These are phyloP conservation scores for Neonectria coccinea DNA, from an alignment of 2,329 filamentous ascomycete genomes.

Conservation along the genomic window DNA sequence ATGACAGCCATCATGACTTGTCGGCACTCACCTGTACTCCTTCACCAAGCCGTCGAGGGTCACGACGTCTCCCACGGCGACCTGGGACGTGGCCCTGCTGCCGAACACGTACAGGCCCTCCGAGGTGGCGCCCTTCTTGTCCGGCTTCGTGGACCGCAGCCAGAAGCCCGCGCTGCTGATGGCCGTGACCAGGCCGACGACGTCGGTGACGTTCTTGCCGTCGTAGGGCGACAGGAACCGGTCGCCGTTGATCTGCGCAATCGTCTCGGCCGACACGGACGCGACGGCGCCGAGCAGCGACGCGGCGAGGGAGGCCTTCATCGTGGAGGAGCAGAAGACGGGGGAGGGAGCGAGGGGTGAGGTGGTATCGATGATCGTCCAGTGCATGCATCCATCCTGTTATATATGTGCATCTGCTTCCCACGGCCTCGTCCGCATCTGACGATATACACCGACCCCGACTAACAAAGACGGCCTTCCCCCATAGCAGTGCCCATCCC, in stretches of 20 bases:
- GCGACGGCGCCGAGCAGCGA: slow-evolving; percentile 40
- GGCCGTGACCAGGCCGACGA: slow-evolving; percentile 74
- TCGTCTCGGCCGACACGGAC: slow-evolving; percentile 57
- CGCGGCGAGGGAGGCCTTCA: slow-evolving; percentile 49
- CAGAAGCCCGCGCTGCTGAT: slow-evolving; percentile 72
- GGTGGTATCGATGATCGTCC: not conserved
- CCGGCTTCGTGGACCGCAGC: slow-evolving; percentile 69
- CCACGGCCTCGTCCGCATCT: slow-evolving; percentile 1
- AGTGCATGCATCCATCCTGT: not conserved
- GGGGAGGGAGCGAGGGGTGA: not conserved
- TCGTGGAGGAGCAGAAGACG: slow-evolving; percentile 31
- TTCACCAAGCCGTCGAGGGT: slow-evolving; percentile 69
- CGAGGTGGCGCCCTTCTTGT: slow-evolving; percentile 68
- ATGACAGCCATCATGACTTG: not conserved
- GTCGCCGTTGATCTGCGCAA: slow-evolving; percentile 74
- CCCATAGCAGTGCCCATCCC: slow-evolving; percentile 24
- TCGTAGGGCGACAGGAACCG: slow-evolving; percentile 71
- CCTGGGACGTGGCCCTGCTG: slow-evolving; percentile 60
- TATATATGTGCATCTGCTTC: slow-evolving; percentile 18
- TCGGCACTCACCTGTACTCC: slow-evolving; percentile 62
- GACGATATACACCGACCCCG: not conserved
- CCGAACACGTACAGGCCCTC: slow-evolving; percentile 76
- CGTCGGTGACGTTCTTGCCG: slow-evolving; percentile 66
- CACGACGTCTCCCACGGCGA: slow-evolving; percentile 72
- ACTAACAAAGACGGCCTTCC: slow-evolving; percentile 1